Conservation (phyloP, 768 basidiomycete genomes). For the Tylopilus rubrobrunneus region DNA sequence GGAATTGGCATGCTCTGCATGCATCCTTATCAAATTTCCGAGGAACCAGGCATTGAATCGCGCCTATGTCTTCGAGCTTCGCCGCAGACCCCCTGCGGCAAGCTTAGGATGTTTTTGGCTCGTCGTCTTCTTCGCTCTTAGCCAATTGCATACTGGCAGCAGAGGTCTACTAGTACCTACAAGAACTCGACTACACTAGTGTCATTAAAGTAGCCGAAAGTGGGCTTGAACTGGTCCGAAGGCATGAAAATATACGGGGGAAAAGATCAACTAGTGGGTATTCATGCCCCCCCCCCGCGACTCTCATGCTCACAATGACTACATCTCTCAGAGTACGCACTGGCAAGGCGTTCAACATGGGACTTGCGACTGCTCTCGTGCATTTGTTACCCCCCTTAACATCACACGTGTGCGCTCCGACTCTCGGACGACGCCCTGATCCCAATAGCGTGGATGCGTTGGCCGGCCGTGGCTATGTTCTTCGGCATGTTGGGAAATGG, state of each 20-base stretch:
- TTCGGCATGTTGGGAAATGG: conserved; percentile 65
- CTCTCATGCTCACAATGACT: background rate
- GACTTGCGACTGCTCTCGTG: conserved; percentile 72
- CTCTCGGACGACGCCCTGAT: conserved; percentile 76
- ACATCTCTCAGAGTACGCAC: conserved; percentile 43
- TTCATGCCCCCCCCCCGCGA: background rate
- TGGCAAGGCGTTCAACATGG: conserved; percentile 59
- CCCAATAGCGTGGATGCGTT: conserved; percentile 62
- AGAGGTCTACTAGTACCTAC: conserved; percentile 50
- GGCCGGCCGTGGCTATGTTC: conserved; percentile 72
- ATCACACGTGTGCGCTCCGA: conserved; percentile 73
- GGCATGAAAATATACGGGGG: conserved; percentile 57
- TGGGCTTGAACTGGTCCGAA: conserved; percentile 55
- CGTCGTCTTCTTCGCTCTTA: conserved; percentile 53
- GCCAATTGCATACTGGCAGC: conserved; percentile 58
- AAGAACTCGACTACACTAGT: conserved; percentile 70
- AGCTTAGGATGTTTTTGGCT: conserved; percentile 51
- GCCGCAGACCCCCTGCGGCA: too few relatives aligned
- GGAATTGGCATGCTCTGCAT: too few relatives aligned
- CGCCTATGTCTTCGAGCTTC: too few relatives aligned
- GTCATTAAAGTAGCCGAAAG: conserved; percentile 68
- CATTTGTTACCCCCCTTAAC: conserved; percentile 84
- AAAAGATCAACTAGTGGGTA: conserved; percentile 46
- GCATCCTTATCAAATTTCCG: too few relatives aligned
- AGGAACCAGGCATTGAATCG: too few relatives aligned